A percentile compares a stretch with the other conserved stretches of the same genome.
Evolutionary conservation across 495 filamentous ascomycete species (phyloP).

Genomic region (Penicilliopsis zonata): DNA sequence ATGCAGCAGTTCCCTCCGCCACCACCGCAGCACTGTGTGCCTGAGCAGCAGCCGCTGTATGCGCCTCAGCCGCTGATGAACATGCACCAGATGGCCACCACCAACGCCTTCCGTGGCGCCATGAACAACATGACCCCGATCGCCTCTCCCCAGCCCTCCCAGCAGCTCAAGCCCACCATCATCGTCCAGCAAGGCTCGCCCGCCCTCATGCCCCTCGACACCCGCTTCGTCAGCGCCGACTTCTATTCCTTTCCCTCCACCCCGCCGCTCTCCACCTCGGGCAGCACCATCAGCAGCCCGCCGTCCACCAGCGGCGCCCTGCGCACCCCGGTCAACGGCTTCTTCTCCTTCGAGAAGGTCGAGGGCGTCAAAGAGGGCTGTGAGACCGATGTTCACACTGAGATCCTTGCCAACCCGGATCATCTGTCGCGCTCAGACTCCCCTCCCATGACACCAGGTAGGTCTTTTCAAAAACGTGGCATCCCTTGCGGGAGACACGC

Average conservation of each 20-base stretch:
- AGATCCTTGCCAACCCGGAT: slow-evolving; percentile 65
- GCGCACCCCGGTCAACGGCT: slow-evolving; percentile 71
- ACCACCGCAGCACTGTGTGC: slow-evolving; percentile 22
- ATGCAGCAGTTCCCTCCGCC: slow-evolving; percentile 29
- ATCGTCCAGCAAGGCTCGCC: slow-evolving; percentile 59
- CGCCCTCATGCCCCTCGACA: slow-evolving; percentile 64
- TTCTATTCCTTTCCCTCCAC: slow-evolving; percentile 74
- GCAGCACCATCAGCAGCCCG: slow-evolving; percentile 78
- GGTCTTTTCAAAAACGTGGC: no score
- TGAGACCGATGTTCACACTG: slow-evolving; percentile 59
- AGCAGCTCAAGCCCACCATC: slow-evolving; percentile 62
- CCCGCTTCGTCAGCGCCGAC: slow-evolving; percentile 56
- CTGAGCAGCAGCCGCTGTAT: slow-evolving; percentile 24
- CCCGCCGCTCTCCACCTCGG: slow-evolving; percentile 74
- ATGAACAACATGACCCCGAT: slow-evolving; percentile 59
- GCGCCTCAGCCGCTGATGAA: slow-evolving; percentile 46
- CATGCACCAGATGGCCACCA: slow-evolving; percentile 56
- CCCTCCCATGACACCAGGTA: slow-evolving; percentile 90
- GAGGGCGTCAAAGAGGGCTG: slow-evolving; percentile 75
- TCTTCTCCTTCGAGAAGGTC: slow-evolving; percentile 60
- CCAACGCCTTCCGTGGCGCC: slow-evolving; percentile 44
- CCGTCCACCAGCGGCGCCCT: slow-evolving; percentile 64
- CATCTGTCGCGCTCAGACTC: slow-evolving; percentile 71
- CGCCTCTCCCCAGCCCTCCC: slow-evolving; percentile 65
- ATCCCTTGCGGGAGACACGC: no score